Evolutionary conservation across 768 basidiomycete genomes (phyloP).

Genomic region (Rossbeevera mucosa): DNA sequence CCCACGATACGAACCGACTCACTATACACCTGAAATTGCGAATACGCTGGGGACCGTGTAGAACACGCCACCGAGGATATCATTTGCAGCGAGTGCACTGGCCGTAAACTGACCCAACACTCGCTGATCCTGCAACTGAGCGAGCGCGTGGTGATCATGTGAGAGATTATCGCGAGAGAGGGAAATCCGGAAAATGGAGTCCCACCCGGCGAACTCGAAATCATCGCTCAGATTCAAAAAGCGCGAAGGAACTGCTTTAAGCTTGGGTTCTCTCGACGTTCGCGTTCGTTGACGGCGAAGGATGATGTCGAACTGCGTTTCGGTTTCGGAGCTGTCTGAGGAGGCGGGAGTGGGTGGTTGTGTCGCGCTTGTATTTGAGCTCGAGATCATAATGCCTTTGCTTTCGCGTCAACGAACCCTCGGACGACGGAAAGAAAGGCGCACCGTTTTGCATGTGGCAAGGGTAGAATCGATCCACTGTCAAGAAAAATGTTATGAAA

Average conservation of each 20-base stretch:
- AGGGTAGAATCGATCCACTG: neutral
- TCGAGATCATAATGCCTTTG: neutral
- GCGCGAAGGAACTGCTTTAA: constrained; percentile 46
- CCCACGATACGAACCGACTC: constrained; percentile 21
- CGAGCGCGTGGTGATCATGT: constrained; percentile 30
- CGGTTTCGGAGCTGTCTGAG: constrained; percentile 24
- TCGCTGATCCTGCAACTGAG: constrained; percentile 30
- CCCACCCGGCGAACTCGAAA: constrained; percentile 75
- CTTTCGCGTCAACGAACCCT: neutral
- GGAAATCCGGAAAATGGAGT: constrained; percentile 44
- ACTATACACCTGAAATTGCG: constrained; percentile 60
- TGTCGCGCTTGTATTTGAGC: neutral
- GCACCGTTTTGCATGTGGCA: constrained; percentile 4
- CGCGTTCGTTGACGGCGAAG: constrained; percentile 56
- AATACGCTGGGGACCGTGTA: constrained; percentile 67
- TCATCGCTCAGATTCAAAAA: constrained; percentile 58
- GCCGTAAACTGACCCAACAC: constrained; percentile 61
- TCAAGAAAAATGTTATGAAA: too few relatives aligned
- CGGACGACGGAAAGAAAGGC: neutral
- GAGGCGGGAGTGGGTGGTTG: constrained; percentile 40
- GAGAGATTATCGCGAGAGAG: constrained; percentile 41
- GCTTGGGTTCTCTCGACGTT: constrained; percentile 40
- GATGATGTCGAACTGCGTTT: constrained; percentile 52
- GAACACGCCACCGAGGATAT: constrained; percentile 63
- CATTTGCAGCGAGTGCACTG: constrained; percentile 63